Base-by-base conservation (phyloP, 169 alveolate species). In the Cryptosporidium sp. region DNA sequence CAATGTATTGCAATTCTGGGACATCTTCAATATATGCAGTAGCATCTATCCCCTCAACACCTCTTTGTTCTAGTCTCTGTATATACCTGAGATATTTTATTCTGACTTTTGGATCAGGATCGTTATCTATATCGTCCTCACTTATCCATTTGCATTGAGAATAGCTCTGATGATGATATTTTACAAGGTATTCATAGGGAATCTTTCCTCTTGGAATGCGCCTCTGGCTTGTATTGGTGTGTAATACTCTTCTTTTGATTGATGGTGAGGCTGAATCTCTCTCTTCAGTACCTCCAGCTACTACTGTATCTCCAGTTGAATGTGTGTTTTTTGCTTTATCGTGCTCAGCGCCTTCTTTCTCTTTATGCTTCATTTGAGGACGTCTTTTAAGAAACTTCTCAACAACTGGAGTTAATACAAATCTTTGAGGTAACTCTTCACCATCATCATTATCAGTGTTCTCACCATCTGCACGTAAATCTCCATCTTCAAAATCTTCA, bases 81-180 rank as follows among this genome's bases (percentile, higher is more conserved):
- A 80, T 62, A 29, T 80, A 80, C 62, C 89, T 37, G 29, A 80
- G 56, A 48, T 80, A 80, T 33, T 80, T 80, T 23, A 80, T 80
- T 52, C 89, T 60, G 9, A 80, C 89, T 18, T 80, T 80, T 5
- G 89, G 89, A 23, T 80, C 89, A 10, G 89, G 89, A 48, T 80
- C 89, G 14, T 65, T 80, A 39, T 80, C 89, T 23, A 80, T 80
- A 45, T 80, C 89, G 29, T 80, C 89, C 68, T 80, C 89, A 8
- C 61, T 80, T n/a, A 80, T 80, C 89, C 89, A 80, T 42, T 80
- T 80, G 33, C 89, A 80, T 31, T 80, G 89, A 4, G 89, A 60
- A 45, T 80, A 80, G 35, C 89, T 80, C 29, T 80, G 89, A n/a
- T 80, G 89, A 21, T 80, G 80, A 26, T 80, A 80, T 51, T 80